These are phyloP conservation scores for Seiridium unicorne DNA, from an alignment of 2,329 filamentous ascomycete genomes.

Conservation along the genomic window DNA sequence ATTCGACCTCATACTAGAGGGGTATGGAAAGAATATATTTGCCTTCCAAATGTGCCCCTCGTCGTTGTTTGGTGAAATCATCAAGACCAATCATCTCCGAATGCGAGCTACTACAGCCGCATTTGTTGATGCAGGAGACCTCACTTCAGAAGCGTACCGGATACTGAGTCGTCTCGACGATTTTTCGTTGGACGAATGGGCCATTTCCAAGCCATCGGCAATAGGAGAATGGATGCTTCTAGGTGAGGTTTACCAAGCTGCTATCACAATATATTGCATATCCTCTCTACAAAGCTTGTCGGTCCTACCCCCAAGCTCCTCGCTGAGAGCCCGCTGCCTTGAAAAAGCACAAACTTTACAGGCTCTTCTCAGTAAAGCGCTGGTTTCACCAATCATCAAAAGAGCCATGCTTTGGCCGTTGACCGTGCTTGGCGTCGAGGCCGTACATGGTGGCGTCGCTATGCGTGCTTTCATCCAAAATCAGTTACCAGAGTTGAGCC, in stretches of 20 bases:
- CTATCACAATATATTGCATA: not conserved
- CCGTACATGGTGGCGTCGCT: conserved; percentile 14
- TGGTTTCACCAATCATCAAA: conserved; percentile 16
- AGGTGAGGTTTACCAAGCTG: not conserved
- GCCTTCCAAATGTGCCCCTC: conserved; percentile 29
- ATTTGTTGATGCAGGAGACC: not conserved
- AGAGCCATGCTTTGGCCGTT: conserved; percentile 32
- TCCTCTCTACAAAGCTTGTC: not conserved
- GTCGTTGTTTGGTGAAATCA: conserved; percentile 29
- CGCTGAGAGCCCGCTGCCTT: not conserved
- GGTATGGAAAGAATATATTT: not conserved
- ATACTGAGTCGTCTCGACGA: not conserved
- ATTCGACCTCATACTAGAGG: not conserved
- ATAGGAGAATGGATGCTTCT: not conserved
- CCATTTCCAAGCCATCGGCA: not conserved
- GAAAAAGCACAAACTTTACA: not conserved
- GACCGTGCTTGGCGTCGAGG: conserved; percentile 32
- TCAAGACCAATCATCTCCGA: conserved; percentile 35
- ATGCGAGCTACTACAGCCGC: conserved; percentile 15
- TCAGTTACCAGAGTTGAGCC: conserved; percentile 2
- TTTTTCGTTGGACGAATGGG: not conserved
- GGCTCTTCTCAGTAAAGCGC: conserved; percentile 6
- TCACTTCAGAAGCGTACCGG: not conserved
- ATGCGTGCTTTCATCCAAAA: conserved; percentile 25
- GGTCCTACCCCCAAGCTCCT: not conserved